A percentile compares a stretch with the other conserved stretches of the same genome.
Evolutionary conservation across 345 rosid genomes (phyloP).

Genomic region (Salix arbutifolia): DNA sequence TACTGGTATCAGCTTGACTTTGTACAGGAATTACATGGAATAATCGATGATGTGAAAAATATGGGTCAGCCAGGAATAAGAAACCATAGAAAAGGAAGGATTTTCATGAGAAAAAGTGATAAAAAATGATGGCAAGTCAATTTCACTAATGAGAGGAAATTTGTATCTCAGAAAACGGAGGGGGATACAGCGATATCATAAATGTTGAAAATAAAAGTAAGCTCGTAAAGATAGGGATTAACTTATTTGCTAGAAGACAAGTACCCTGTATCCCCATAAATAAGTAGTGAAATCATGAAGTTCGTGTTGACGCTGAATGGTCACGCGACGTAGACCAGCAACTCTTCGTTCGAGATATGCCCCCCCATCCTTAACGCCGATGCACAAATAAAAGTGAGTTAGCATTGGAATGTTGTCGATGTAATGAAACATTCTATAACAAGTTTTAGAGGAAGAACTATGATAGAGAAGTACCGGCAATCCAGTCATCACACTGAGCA

Average conservation of each 20-base stretch:
- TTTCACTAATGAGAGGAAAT: background rate
- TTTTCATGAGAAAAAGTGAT: background rate
- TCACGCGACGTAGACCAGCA: slow-evolving; percentile 43
- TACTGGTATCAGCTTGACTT: background rate
- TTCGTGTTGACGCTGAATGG: slow-evolving; percentile 17
- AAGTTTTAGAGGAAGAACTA: background rate
- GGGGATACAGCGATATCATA: background rate
- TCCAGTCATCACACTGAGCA: slow-evolving; percentile 64
- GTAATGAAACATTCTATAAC: background rate
- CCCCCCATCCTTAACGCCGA: slow-evolving; percentile 22
- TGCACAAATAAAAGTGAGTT: background rate
- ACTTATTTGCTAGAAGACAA: background rate
- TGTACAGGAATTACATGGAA: background rate
- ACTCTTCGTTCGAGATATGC: slow-evolving; percentile 52
- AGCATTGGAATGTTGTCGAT: background rate
- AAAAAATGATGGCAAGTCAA: background rate
- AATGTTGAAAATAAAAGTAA: background rate
- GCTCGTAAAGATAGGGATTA: background rate
- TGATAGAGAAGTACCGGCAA: slow-evolving; percentile 45
- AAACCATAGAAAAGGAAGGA: background rate
- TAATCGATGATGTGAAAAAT: background rate
- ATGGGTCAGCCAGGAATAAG: background rate
- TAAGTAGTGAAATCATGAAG: slow-evolving; percentile 33
- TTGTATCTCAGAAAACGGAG: background rate
- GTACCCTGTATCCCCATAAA: slow-evolving; percentile 66